Conservation (phyloP, 2,329 filamentous ascomycete genomes). For the Paraconiothyrium sp. region DNA sequence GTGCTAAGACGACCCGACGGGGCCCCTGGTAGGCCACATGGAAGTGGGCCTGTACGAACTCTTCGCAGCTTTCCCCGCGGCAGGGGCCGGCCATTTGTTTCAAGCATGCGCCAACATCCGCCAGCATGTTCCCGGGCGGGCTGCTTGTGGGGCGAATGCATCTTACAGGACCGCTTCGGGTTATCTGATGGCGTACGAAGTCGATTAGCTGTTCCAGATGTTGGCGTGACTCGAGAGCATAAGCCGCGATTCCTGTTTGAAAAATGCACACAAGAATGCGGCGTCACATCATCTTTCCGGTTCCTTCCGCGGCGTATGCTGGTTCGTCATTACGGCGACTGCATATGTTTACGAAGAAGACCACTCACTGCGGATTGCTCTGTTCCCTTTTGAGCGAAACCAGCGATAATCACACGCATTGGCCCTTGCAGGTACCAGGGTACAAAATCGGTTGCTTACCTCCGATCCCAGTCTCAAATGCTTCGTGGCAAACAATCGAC, state of each 20-base stretch:
- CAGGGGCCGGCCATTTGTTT: slow-evolving; percentile 1
- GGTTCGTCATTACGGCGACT: background rate
- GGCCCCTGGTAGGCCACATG: slow-evolving; percentile 7
- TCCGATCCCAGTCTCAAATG: background rate
- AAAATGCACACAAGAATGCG: background rate
- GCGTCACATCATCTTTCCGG: background rate
- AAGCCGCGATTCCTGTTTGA: background rate
- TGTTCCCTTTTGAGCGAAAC: background rate
- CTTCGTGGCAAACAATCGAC: background rate
- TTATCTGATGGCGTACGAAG: background rate
- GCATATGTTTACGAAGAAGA: background rate
- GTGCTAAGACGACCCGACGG: background rate
- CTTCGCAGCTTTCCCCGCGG: slow-evolving; percentile 1
- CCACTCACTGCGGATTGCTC: background rate
- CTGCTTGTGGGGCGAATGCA: background rate
- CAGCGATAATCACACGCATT: background rate
- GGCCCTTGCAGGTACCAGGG: background rate
- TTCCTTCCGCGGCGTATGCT: background rate
- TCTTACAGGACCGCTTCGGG: background rate
- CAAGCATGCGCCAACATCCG: slow-evolving; percentile 2
- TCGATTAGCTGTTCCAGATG: background rate
- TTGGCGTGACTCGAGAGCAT: background rate
- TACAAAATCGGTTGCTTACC: background rate
- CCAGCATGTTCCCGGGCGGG: background rate
- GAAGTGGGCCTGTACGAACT: background rate